Evolutionary conservation across 441 rosid genomes (phyloP), one percentile per base, ranked within the genome.

Genomic region (Euphorbia celastroides): DNA sequence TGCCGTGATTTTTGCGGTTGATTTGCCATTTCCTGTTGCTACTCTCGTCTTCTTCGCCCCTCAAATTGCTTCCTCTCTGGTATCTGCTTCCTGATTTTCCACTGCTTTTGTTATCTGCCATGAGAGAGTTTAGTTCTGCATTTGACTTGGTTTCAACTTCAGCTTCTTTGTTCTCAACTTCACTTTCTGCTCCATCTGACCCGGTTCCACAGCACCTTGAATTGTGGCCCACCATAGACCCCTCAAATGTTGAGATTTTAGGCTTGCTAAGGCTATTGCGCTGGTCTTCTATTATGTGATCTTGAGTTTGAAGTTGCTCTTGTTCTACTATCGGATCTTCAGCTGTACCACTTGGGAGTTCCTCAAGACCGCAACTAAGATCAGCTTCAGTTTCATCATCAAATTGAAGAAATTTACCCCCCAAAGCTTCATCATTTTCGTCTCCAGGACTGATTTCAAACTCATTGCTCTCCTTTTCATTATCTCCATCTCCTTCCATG

Each of bases 1-100:
- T 73, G 42, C 28, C 7, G 0, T 61, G 59, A 67, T 65, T 85
- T 72, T 68, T 78, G 78, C 83, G 12, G 64, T 72, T 71, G 44
- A 56, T 72, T 63, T 62, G 78, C 90, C 91, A 80, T 72, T 78
- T 81, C 65, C 57, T 36, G 62, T 68, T 69, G 69, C 60, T 70
- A 27, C 65, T 38, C 16, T 62, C 19, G 44, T 59, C 74, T 57
- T 56, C 64, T 64, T 78, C 89, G 63, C 70, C 79, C 5, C 77
- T 61, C 57, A 74, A 71, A 22, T 65, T 70, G 60, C 74, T 71
- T 69, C 66, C 34, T 60, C 34, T 58, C 36, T 66, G 50, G 70
- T 36, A 72, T 48, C 61, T 67, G 67, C 60, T 62, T 22, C 32
- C 57, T 0, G 65, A 59, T 55, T 54, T 32, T 16, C 31, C 25